Base-by-base conservation (phyloP, 139 green algal species). In the Monoraphidium neglectum region DNA sequence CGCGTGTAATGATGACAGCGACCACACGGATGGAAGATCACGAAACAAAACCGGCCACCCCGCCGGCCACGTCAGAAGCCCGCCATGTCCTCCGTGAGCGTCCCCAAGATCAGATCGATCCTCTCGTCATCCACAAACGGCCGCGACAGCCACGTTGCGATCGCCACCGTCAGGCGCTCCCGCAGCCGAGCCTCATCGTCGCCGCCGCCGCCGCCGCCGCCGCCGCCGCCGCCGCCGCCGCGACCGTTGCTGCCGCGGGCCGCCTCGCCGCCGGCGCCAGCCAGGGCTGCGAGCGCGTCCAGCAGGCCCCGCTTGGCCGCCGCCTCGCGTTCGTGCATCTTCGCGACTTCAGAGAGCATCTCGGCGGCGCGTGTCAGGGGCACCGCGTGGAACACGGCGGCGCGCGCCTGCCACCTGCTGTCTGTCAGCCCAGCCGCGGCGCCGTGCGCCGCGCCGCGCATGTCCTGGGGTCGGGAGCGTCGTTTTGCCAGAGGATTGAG, bases 61-160 rank as follows among this genome's bases (percentile, higher is more conserved):
- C 43, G 43, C 43, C 43, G 43, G 8, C 8, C 43, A 12, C 43
- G 18, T 77, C 72, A 80, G 21, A 76, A 75, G 5, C 75, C 75
- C 18, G 38, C 28, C 75, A 80, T 75, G 12, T 80, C 75, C 28
- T 80, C 75, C 21, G 75, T 62, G 28, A 80, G 75, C 36, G 72
- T 36, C 54, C 63, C 61, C 66, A 80, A 38, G 53, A 69, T 26
- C 37, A 49, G 53, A 4, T 69, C 65, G 0, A 30, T 13, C 15
- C 4, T 1, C 26, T 51, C 75, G 0, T 70, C 65, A 28, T 75
- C 65, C 18, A 75, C 38, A 54, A n/a, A 63, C 8, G 75, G 75
- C 53, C 54, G 30, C 38, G 64, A 37, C 75, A 75, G 46, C 75
- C 75, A 80, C 3, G 38, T 51, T 15, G 65, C 72, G 18, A 80